Evolutionary conservation across 306 rosid species (phyloP), one percentile per base, ranked within the genome.

Genomic region (Biancaea sappan): DNA sequence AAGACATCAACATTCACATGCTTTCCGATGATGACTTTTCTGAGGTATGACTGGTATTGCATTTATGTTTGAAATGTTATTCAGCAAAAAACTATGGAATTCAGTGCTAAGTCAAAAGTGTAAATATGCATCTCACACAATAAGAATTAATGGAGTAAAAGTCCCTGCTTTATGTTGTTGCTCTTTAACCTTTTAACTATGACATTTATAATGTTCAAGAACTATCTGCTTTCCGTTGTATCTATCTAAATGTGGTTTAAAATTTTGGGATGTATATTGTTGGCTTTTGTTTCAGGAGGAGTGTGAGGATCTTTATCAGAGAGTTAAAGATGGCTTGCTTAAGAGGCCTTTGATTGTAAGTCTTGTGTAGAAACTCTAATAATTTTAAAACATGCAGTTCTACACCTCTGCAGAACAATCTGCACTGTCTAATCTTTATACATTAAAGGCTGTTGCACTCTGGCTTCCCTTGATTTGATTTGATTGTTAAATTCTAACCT

Each of bases 21-120:
- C 97, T 93, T 73, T 89, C 96, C 0, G 96, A 93, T 71, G 97
- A 89, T 58, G 80, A 89, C 72, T 91, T 93, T 86, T 72, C 93
- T 22, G 82, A 79, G 92, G 94, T 88, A 81, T 43, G 32, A 56
- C 34, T 71, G 37, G 35, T 64, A 40, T 79, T 61, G 57, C 65
- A 46, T 50, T 26, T 73, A 77, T 5, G 34, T 73, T 85, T 66
- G 59, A 54, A 47, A 65, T 68, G 62, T 35, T 69, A 12, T 25
- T 60, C 52, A 51, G 44, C 44, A 15, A 57, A 9, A 9, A 76
- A 2, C 19, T 37, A 22, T 66, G 47, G 69, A 61, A 28, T 50
- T 59, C 63, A 19, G 10, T 60, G 51, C 64, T 65, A 35, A 35
- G 62, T 66, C 48, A 44, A 34, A 65, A 69, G 50, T 29, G 46